These are phyloP conservation scores for Aspergillus tubingensis DNA, from an alignment of 2,329 filamentous ascomycete genomes.

Conservation along the genomic window DNA sequence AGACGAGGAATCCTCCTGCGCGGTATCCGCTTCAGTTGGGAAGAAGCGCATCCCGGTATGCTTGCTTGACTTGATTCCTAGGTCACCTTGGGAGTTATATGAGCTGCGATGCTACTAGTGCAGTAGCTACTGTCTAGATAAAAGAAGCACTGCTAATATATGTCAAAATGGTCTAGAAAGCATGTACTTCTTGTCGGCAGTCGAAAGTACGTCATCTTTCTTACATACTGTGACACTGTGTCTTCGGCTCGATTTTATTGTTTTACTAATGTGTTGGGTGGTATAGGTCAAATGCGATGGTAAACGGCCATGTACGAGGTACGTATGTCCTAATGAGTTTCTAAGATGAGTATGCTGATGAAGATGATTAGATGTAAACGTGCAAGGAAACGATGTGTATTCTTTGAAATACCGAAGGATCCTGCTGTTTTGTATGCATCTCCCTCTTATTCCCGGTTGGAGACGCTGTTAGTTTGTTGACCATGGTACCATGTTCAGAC, in stretches of 20 bases:
- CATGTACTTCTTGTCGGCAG: slow-evolving; percentile 40
- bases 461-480: background rate
- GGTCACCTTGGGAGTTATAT: no score
- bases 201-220: slow-evolving; percentile 33
- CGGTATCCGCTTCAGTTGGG: slow-evolving; percentile 26
- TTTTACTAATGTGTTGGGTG: background rate
- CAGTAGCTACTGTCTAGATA: no score
- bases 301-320: slow-evolving; percentile 40
- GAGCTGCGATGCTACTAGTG: no score
- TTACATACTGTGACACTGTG: background rate
- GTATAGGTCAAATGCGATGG: slow-evolving; percentile 41
- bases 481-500: slow-evolving; percentile 21
- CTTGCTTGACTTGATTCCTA: no score
- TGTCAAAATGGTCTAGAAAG: slow-evolving; percentile 28
- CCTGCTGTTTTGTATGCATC: slow-evolving; percentile 27
- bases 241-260: background rate
- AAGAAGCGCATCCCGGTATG: slow-evolving; percentile 42
- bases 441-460: background rate
- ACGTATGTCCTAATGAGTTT: background rate
- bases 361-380: slow-evolving; percentile 32
- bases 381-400: slow-evolving; percentile 38
- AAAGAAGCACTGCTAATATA: no score
- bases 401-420: slow-evolving; percentile 39
- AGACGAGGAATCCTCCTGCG: slow-evolving; percentile 21
- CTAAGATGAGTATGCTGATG: background rate